Base-by-base conservation (phyloP, 768 basidiomycete species). In the Pilatotrama ljubarskyi region DNA sequence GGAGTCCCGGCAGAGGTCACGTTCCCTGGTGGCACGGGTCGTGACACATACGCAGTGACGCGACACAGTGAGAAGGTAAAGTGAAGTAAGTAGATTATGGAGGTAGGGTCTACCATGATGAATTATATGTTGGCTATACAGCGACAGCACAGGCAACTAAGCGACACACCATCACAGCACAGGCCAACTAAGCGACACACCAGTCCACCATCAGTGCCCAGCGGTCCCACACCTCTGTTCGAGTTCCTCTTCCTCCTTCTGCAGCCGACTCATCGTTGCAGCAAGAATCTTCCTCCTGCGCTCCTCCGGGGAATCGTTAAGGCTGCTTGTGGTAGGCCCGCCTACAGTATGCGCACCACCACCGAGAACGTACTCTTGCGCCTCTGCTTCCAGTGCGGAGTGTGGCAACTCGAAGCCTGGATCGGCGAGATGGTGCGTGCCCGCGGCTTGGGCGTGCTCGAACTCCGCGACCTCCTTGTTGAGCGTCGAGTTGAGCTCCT, bases 391-490 rank as follows among this genome's bases (percentile, higher is more conserved):
- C n/a, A 82, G 74, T 36, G 80, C 80, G 1, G 80, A 76, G 0
- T 81, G 75, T 1, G 84, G 83, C 41, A 84, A 74, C 2, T 74
- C 70, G 46, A 79, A 78, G 26, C 72, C 74, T 6, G 65, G 66
- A 3, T 73, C 76, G 1, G 70, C 68, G 2, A 91, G 76, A 51
- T 76, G 73, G 66, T 88, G 85, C 0, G 86, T 82, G 5, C 86
- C 85, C 9, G 76, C 74, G 15, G 72, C 70, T 5, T 72, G 73
- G 2, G 81, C 78, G 5, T 78, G 77, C 68, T 91, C 91, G 53
- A 83, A 90, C 64, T 85, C 86, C 1, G 77, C 78, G 0, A 91
- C 87, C 67, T 93, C 89, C 6, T 82, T 78, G 68, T 90, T 91
- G 2, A 91, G 79, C 58, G 82, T 76, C 1, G 89, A 90, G 68